Percentiles rank a stretch among this genome's conserved stretches.
Conservation (phyloP, 2,329 filamentous ascomycete species). For the Torrubiella hemipterigena region DNA sequence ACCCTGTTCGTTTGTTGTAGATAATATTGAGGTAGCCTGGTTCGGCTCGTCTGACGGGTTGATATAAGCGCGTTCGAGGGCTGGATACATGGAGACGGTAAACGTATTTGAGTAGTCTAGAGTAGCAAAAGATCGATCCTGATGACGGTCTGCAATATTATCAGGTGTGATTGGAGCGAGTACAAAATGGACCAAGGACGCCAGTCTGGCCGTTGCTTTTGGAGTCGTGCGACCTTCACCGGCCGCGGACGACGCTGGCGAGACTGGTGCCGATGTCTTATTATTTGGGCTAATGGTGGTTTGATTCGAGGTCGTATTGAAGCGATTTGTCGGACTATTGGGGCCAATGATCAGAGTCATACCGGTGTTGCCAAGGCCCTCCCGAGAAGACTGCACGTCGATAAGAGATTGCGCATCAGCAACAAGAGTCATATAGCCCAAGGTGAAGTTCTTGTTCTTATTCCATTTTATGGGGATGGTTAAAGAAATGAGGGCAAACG, state of each 20-base stretch:
- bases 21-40: conserved; percentile 57
- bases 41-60: conserved; percentile 35
- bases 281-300: conserved; percentile 26
- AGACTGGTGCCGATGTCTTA: no score
- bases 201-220: conserved; percentile 23
- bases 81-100: conserved; percentile 47
- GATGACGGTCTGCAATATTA: conserved; percentile 36
- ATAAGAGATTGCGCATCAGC: conserved; percentile 54
- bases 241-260: no score
- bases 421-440: conserved; percentile 80
- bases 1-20: conserved; percentile 61
- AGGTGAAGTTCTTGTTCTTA: conserved; percentile 44
- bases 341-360: conserved; percentile 62
- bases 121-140: no score
- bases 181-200: conserved; percentile 52
- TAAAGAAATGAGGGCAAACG: conserved; percentile 66
- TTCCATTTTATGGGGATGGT: conserved; percentile 70
- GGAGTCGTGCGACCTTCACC: no score
- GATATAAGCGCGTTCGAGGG: conserved; percentile 48
- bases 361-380: conserved; percentile 61
- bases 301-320: conserved; percentile 33
- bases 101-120: conserved; percentile 36
- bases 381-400: conserved; percentile 47
- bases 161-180: conserved; percentile 38
- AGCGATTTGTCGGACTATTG: conserved; percentile 51